Conservation (phyloP, 768 basidiomycete species). For the Mycena albidolilacea region DNA sequence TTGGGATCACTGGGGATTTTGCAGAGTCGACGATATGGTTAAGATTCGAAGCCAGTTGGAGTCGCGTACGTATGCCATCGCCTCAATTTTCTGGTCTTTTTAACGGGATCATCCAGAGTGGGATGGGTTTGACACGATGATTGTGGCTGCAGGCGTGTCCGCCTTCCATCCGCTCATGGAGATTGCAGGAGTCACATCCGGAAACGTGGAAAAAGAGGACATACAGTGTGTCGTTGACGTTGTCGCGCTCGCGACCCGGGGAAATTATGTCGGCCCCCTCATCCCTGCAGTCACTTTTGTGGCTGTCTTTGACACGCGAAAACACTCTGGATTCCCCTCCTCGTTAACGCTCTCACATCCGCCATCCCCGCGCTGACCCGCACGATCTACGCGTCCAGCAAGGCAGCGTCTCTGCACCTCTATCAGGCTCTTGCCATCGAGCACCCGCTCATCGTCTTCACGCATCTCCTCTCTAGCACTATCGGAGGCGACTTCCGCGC, state of each 20-base stretch:
- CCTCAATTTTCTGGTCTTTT: background rate
- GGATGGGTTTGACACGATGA: slow-evolving; percentile 86
- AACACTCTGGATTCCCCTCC: slow-evolving; percentile 76
- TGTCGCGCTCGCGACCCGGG: slow-evolving; percentile 67
- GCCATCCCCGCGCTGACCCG: slow-evolving; percentile 90
- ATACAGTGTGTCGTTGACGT: slow-evolving; percentile 72
- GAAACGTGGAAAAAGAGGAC: slow-evolving; percentile 58
- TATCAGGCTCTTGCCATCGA: slow-evolving; percentile 88
- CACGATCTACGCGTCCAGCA: slow-evolving; percentile 86
- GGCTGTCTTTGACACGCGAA: slow-evolving; percentile 42
- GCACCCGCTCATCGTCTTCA: slow-evolving; percentile 77
- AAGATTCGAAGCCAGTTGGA: slow-evolving; percentile 66
- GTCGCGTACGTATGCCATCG: slow-evolving; percentile 60
- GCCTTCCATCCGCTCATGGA: slow-evolving; percentile 83
- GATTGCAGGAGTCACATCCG: slow-evolving; percentile 69
- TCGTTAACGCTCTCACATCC: slow-evolving; percentile 85
- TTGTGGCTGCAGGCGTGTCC: slow-evolving; percentile 89
- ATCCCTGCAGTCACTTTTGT: slow-evolving; percentile 82
- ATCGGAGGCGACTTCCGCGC: slow-evolving; percentile 86
- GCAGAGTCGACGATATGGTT: slow-evolving; percentile 78
- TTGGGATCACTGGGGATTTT: slow-evolving; percentile 76
- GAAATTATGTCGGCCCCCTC: slow-evolving; percentile 81
- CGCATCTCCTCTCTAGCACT: slow-evolving; percentile 75
- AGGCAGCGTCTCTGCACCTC: slow-evolving; percentile 82
- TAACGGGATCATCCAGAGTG: slow-evolving; percentile 66